A percentile compares a stretch with the other conserved stretches of the same genome.
Conservation (phyloP, 257 asterid genomes). For the Solanum virginianum region DNA sequence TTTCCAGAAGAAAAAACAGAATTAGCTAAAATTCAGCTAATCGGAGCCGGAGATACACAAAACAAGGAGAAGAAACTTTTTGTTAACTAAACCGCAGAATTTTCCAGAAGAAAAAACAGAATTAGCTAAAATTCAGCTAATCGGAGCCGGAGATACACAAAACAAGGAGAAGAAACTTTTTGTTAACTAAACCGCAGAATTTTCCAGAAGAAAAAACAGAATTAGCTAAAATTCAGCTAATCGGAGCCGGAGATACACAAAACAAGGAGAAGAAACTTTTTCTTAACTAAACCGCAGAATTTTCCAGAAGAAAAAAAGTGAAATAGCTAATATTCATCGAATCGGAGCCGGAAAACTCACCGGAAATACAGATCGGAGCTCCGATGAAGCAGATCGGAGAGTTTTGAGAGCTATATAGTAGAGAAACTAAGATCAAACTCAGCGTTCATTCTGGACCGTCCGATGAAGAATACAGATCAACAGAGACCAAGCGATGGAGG, state of each 20-base stretch:
- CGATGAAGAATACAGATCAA: background rate
- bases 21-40: background rate
- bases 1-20: background rate
- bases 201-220: background rate
- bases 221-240: background rate
- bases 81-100: background rate
- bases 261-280: background rate
- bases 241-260: background rate
- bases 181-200: background rate
- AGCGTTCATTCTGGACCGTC: background rate
- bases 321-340: background rate
- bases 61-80: background rate
- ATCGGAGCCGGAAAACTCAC: background rate
- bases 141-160: background rate
- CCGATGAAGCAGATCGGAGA: background rate
- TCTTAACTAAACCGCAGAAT: background rate
- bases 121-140: background rate
- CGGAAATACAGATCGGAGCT: background rate
- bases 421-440: background rate
- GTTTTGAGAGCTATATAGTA: background rate
- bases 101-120: background rate
- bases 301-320: background rate
- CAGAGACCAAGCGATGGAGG: background rate
- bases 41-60: background rate
- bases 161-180: background rate